Conservation (phyloP, 2,329 filamentous ascomycete genomes). For the Verticillium alfalfae region DNA sequence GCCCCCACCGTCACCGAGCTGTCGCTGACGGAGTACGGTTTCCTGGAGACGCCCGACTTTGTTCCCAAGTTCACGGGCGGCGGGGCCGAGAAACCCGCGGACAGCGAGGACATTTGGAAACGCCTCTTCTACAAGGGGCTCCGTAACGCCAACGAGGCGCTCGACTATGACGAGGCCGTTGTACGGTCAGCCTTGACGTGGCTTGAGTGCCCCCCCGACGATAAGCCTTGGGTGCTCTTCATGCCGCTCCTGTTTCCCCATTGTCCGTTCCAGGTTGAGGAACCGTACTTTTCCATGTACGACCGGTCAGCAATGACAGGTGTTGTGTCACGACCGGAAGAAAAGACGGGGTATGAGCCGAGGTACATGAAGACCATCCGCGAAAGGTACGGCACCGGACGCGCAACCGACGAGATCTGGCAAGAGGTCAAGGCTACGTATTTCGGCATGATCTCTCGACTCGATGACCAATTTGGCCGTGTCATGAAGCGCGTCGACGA, state of each 20-base stretch:
- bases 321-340: slow-evolving; percentile 3
- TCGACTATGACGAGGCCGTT: slow-evolving; percentile 37
- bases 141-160: slow-evolving; percentile 22
- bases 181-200: slow-evolving; percentile 33
- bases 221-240: slow-evolving; percentile 34
- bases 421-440: slow-evolving; percentile 35
- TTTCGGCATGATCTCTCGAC: slow-evolving; percentile 37
- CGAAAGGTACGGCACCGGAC: slow-evolving; percentile 26
- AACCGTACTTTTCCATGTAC: slow-evolving; percentile 40
- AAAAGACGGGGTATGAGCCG: slow-evolving; percentile 32
- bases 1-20: slow-evolving; percentile 34
- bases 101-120: slow-evolving; percentile 25
- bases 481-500: slow-evolving; percentile 26
- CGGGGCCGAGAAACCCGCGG: background rate
- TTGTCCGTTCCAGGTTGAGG: slow-evolving; percentile 38
- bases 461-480: slow-evolving; percentile 37
- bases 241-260: slow-evolving; percentile 36
- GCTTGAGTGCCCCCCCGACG: slow-evolving; percentile 30
- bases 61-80: slow-evolving; percentile 20
- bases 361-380: slow-evolving; percentile 33
- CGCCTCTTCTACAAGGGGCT: slow-evolving; percentile 33
- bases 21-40: slow-evolving; percentile 34
- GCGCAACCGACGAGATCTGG: slow-evolving; percentile 34
- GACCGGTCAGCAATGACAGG: slow-evolving; percentile 20
- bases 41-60: slow-evolving; percentile 28